Conservation (phyloP, 306 rosid species). For the Acmispon strigosus region DNA sequence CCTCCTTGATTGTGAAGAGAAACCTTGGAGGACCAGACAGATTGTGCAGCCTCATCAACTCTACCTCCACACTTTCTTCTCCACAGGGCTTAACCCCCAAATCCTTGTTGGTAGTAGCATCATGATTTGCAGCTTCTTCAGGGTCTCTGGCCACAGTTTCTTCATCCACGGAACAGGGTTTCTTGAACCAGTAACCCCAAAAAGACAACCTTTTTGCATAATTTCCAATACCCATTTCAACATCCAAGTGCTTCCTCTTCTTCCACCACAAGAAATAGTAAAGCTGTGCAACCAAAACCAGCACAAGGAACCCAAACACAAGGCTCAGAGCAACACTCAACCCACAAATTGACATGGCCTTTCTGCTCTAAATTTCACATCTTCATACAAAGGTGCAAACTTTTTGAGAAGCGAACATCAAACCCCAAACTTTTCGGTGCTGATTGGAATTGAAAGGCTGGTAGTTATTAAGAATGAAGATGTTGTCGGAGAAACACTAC, state of each 20-base stretch:
- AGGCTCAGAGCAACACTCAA: conserved; percentile 55
- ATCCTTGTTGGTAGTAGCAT: conserved; percentile 40
- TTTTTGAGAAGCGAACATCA: not conserved
- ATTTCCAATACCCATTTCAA: conserved; percentile 38
- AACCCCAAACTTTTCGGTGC: conserved; percentile 1
- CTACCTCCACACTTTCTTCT: conserved; percentile 63
- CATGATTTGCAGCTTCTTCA: no score
- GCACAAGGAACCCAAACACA: conserved; percentile 60
- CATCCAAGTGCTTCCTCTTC: conserved; percentile 41
- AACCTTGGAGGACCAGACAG: conserved; percentile 83
- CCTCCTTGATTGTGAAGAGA: conserved; percentile 86
- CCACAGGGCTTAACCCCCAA: conserved; percentile 38
- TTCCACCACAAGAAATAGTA: conserved; percentile 84
- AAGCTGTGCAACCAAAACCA: conserved; percentile 62
- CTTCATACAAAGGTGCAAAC: conserved; percentile 7
- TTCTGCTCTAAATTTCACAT: conserved; percentile 32
- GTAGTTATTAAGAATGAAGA: conserved; percentile 5
- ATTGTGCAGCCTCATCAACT: conserved; percentile 86
- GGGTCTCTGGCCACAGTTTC: conserved; percentile 9
- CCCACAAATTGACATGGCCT: conserved; percentile 44
- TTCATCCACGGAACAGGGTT: conserved; percentile 19
- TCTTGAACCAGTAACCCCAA: conserved; percentile 45
- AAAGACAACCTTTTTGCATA: conserved; percentile 42
- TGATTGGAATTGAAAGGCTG: not conserved
- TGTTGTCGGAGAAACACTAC: not conserved